Percentiles rank a stretch among this genome's conserved stretches.
Conservation (phyloP, 2,329 filamentous ascomycete species). For the Ploettnerulaceae sp. region DNA sequence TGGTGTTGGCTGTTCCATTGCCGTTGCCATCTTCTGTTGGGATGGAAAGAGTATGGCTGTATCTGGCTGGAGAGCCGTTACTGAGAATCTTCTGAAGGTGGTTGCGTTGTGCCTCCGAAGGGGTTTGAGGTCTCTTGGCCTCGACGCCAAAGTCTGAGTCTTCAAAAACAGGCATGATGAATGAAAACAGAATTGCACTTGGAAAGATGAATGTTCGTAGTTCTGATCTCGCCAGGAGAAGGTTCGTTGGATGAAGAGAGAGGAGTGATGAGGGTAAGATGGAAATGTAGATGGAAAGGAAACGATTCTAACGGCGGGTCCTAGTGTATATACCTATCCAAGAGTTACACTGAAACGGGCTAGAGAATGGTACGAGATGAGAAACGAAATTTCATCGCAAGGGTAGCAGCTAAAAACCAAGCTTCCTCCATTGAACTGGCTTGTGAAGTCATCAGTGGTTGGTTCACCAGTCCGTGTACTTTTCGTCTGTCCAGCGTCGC, state of each 20-base stretch:
- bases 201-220: no score
- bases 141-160: conserved; percentile 49
- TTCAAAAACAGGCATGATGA: conserved; percentile 56
- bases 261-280: neutral
- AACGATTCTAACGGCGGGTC: neutral
- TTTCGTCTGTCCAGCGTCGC: conserved; percentile 1
- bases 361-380: conserved; percentile 28
- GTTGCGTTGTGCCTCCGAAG: conserved; percentile 10
- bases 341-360: conserved; percentile 22
- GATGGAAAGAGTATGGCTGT: conserved; percentile 34
- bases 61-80: conserved; percentile 19
- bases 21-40: conserved; percentile 37
- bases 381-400: conserved; percentile 13
- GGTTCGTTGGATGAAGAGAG: neutral
- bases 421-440: conserved; percentile 3
- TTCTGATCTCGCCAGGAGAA: neutral
- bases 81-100: conserved; percentile 24
- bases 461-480: conserved; percentile 9
- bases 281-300: conserved; percentile 2
- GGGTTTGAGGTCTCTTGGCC: conserved; percentile 19
- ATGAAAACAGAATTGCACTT: neutral
- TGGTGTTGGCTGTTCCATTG: conserved; percentile 38
- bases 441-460: conserved; percentile 23
- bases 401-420: conserved; percentile 4
- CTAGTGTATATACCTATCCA: conserved; percentile 30